A percentile compares a stretch with the other conserved stretches of the same genome.
Conservation (phyloP, 1,284 basidiomycete species). For the Pascua sp. region DNA sequence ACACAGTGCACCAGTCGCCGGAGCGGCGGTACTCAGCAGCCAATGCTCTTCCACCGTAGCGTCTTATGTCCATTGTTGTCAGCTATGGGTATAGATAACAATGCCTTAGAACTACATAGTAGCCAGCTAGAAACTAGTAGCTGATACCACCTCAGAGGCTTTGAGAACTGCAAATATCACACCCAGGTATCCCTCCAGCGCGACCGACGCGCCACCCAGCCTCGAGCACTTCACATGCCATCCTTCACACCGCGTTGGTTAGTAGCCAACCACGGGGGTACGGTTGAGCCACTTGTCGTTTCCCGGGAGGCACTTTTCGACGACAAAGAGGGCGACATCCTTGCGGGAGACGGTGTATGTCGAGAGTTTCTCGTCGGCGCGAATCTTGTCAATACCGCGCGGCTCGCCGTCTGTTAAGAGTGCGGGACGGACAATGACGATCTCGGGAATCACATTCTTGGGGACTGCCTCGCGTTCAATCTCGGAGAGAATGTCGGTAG, state of each 20-base stretch:
- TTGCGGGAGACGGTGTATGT: conserved; percentile 19
- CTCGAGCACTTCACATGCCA: no score
- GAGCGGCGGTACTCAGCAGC: no score
- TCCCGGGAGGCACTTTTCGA: conserved; percentile 18
- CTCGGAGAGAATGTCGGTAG: conserved; percentile 8
- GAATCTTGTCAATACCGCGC: conserved; percentile 3
- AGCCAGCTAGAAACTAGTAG: no score
- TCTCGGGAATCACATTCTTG: conserved; percentile 20
- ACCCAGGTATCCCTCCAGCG: no score
- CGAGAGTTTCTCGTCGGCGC: conserved; percentile 11
- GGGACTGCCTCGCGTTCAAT: neutral
- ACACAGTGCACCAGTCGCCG: no score
- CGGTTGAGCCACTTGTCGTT: conserved; percentile 25
- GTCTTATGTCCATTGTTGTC: no score
- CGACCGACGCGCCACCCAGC: no score
- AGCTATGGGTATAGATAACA: no score
- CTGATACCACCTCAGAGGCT: no score
- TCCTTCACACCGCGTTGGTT: neutral
- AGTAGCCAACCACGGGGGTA: conserved; percentile 26
- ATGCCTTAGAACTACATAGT: no score
- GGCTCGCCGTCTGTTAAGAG: conserved; percentile 17
- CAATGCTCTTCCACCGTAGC: no score
- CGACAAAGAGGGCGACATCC: conserved; percentile 26
- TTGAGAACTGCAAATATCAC: no score
- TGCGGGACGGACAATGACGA: conserved; percentile 29